phyloP scores from a whole-genome alignment of 148 eudicot genomes.

The Rhododendron kiyosumense region DNA sequence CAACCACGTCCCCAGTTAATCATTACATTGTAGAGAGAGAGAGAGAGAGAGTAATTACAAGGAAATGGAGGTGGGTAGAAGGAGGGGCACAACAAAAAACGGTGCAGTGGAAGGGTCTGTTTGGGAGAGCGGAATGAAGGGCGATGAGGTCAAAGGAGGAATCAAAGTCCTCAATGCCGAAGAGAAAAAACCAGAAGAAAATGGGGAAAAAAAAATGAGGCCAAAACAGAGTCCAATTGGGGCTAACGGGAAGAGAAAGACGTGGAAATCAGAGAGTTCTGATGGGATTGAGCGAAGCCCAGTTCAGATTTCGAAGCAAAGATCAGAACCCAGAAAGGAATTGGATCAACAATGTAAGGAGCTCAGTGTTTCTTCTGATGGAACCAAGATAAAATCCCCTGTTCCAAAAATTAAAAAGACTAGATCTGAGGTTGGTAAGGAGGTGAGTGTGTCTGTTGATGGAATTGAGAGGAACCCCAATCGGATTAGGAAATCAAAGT shows the following conservation, averaged over 20 bases:
- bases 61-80: conserved; percentile 25
- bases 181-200: conserved; percentile 20
- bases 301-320: conserved; percentile 30
- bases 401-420: conserved; percentile 11
- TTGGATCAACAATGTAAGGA: conserved; percentile 23
- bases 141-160: conserved; percentile 44
- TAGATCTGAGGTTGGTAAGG: conserved; percentile 23
- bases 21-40: conserved; percentile 15
- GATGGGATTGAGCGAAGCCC: conserved; percentile 28
- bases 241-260: conserved; percentile 39
- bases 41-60: neutral
- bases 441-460: conserved; percentile 11
- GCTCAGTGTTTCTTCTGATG: conserved; percentile 11
- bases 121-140: conserved; percentile 57
- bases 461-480: conserved; percentile 19
- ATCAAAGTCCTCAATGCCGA: conserved; percentile 41
- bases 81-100: conserved; percentile 20
- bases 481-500: conserved; percentile 4
- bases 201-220: conserved; percentile 8
- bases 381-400: conserved; percentile 17
- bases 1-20: conserved; percentile 16
- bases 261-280: conserved; percentile 44
- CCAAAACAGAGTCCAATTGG: conserved; percentile 32
- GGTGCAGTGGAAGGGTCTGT: conserved; percentile 43
- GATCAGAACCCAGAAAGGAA: conserved; percentile 29